These are phyloP conservation scores for Kazachstania bromeliacearum DNA, from an alignment of 805 yeast species.

Conservation along the genomic window DNA sequence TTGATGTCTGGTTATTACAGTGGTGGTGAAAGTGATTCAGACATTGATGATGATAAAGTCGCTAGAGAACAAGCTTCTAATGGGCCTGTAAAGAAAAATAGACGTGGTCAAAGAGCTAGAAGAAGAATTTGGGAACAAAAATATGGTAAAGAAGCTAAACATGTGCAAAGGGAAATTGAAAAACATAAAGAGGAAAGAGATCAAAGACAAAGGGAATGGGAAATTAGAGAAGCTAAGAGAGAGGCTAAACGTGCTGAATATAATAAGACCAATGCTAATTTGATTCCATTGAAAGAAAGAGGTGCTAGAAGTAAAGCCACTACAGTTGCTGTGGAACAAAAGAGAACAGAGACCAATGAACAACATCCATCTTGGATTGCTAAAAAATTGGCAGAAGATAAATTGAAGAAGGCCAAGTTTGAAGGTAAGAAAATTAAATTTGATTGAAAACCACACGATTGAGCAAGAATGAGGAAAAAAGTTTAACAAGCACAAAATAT, in stretches of 20 bases:
- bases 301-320: slow-evolving; percentile 1
- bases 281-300: slow-evolving; percentile 8
- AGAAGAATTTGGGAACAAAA: slow-evolving; percentile 94
- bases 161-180: slow-evolving; percentile 57
- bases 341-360: no score
- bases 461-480: no score
- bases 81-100: slow-evolving; percentile 56
- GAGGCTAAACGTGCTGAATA: slow-evolving; percentile 39
- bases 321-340: no score
- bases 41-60: slow-evolving; percentile 40
- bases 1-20: slow-evolving; percentile 75
- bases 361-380: slow-evolving; percentile 98
- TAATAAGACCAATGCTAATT: slow-evolving; percentile 15
- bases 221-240: slow-evolving; percentile 63
- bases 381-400: slow-evolving; percentile 62
- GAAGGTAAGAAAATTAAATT: slow-evolving; percentile 79
- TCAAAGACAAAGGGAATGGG: slow-evolving; percentile 53
- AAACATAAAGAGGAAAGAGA: slow-evolving; percentile 47
- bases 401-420: slow-evolving; percentile 54
- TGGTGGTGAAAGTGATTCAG: slow-evolving; percentile 63
- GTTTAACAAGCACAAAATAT: no score
- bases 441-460: no score
- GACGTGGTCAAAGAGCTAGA: slow-evolving; percentile 96
- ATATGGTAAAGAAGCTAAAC: slow-evolving; percentile 77
- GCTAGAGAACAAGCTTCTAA: slow-evolving; percentile 31